Evolutionary conservation across 139 green algal species (phyloP).

Genomic region (Medakamo hakoo): DNA sequence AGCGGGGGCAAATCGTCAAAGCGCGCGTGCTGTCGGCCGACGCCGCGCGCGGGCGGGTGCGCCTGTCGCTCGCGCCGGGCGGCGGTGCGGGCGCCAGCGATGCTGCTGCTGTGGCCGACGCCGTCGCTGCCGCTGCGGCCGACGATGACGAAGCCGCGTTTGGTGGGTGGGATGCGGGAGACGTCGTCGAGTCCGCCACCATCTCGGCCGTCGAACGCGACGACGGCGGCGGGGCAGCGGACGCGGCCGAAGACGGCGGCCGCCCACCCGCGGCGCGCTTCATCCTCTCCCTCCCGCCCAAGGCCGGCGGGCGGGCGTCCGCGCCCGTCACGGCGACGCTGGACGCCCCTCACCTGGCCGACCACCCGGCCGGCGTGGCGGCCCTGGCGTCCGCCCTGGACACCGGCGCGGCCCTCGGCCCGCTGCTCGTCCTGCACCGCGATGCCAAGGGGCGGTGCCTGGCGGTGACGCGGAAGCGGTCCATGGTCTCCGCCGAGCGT

Average conservation of each 20-base stretch:
- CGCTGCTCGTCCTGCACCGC: conserved; percentile 44
- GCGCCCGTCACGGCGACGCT: conserved; percentile 14
- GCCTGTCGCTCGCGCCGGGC: conserved; percentile 20
- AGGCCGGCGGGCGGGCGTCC: background rate
- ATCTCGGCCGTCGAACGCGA: too few species aligned
- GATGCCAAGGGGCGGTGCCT: conserved; percentile 9
- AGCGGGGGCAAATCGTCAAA: conserved; percentile 16
- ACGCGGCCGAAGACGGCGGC: too few species aligned
- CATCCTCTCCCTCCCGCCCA: too few species aligned
- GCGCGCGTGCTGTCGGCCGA: conserved; percentile 26
- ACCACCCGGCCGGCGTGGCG: conserved; percentile 43
- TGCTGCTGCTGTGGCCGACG: conserved; percentile 1
- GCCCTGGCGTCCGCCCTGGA: conserved; percentile 25
- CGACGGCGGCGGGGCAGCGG: conserved; percentile 11
- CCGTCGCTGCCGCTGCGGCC: background rate
- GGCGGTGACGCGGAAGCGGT: conserved; percentile 45
- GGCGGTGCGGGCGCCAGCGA: conserved; percentile 5
- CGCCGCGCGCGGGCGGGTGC: conserved; percentile 16
- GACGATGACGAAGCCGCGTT: conserved; percentile 12
- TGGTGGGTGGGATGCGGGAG: conserved; percentile 27
- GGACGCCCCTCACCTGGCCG: conserved; percentile 48
- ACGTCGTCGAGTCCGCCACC: conserved; percentile 31
- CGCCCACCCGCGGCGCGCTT: too few species aligned
- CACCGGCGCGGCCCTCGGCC: conserved; percentile 13
- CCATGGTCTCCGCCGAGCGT: conserved; percentile 29